Percentiles rank a stretch among this genome's conserved stretches.
Evolutionary conservation across 345 rosid species (phyloP).

Genomic region (Arabidopsis suecica): DNA sequence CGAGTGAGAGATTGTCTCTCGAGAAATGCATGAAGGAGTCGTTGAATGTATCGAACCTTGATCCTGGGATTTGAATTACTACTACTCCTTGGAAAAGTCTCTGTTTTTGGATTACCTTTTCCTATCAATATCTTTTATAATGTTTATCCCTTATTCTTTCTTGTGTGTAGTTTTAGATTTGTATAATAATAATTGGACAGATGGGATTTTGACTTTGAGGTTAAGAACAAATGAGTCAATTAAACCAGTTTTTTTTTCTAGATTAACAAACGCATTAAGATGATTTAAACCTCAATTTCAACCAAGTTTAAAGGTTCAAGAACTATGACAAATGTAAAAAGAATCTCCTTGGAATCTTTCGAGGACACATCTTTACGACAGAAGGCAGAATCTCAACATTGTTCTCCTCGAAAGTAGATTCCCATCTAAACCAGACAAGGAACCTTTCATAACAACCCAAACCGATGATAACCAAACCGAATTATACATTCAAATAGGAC

Average conservation of each 20-base stretch:
- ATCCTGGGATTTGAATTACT: slow-evolving; percentile 44
- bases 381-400: slow-evolving; percentile 23
- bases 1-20: slow-evolving; percentile 46
- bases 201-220: slow-evolving; percentile 22
- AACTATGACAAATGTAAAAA: slow-evolving; percentile 27
- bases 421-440: slow-evolving; percentile 9
- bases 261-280: neutral
- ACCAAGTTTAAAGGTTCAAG: neutral
- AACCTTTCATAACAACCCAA: neutral
- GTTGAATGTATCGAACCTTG: slow-evolving; percentile 42
- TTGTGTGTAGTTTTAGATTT: slow-evolving; percentile 39
- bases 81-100: slow-evolving; percentile 1
- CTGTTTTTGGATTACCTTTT: neutral
- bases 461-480: slow-evolving; percentile 7
- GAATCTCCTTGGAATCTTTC: slow-evolving; percentile 11
- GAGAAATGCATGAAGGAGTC: slow-evolving; percentile 47
- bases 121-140: neutral
- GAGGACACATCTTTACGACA: slow-evolving; percentile 1
- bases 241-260: neutral
- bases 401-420: slow-evolving; percentile 23
- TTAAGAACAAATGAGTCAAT: slow-evolving; percentile 10
- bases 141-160: slow-evolving; percentile 8
- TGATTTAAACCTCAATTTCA: neutral
- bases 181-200: slow-evolving; percentile 32
- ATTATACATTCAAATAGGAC: neutral